Percentiles rank a stretch among this genome's conserved stretches.
Conservation (phyloP, 805 yeast species). For the Debaryomyces castellii region DNA sequence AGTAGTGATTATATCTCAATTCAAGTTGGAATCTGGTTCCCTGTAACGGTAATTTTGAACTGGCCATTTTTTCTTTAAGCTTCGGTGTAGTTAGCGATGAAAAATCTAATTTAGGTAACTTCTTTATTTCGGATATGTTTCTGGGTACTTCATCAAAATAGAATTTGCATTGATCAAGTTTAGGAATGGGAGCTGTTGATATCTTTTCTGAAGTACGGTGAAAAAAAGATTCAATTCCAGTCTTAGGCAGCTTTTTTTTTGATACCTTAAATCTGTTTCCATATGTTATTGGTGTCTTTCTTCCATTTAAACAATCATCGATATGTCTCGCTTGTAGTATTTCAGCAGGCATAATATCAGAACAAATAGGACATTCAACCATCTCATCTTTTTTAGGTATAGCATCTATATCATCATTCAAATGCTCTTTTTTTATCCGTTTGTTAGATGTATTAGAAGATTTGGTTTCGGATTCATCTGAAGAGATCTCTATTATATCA, state of each 20-base stretch:
- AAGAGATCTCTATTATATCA: constrained; percentile 13
- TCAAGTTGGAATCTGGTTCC: constrained; percentile 70
- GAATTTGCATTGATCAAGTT: constrained; percentile 23
- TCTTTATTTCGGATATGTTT: constrained; percentile 30
- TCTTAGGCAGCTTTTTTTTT: constrained; percentile 7
- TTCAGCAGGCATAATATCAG: constrained; percentile 49
- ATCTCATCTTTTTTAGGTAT: constrained; percentile 17
- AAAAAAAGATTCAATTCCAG: constrained; percentile 33
- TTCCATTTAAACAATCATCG: constrained; percentile 54
- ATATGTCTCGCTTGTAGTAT: constrained; percentile 60
- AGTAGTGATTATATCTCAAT: constrained; percentile 72
- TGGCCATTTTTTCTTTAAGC: constrained; percentile 57
- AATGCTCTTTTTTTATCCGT: not conserved
- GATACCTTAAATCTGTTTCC: constrained; percentile 3
- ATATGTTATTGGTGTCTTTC: constrained; percentile 9
- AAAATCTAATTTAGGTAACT: constrained; percentile 66
- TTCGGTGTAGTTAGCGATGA: constrained; percentile 56
- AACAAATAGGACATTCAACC: constrained; percentile 72
- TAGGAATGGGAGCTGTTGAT: constrained; percentile 2
- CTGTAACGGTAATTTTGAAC: constrained; percentile 52
- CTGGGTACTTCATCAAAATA: constrained; percentile 29
- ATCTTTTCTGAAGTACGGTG: constrained; percentile 11
- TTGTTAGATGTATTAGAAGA: constrained; percentile 7
- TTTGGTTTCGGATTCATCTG: constrained; percentile 7
- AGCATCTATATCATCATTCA: constrained; percentile 9